Evolutionary conservation across 2,329 filamentous ascomycete genomes (phyloP).

Genomic region (Coccinonectria pachysandricola): DNA sequence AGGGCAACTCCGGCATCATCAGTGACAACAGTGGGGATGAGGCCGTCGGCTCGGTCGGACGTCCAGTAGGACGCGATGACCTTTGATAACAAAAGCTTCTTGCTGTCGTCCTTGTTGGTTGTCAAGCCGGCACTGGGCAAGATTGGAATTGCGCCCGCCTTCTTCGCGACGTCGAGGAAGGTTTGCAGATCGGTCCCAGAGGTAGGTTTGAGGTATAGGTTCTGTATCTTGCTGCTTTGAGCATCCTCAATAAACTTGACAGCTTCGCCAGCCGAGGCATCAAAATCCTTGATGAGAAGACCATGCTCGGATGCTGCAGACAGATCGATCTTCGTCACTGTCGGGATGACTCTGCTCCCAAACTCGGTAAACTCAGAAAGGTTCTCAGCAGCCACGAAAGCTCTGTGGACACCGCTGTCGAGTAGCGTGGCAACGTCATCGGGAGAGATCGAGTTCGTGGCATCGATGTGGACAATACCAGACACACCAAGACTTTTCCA

Average conservation of each 20-base stretch:
- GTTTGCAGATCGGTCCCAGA: constrained; percentile 34
- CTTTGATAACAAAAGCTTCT: constrained; percentile 49
- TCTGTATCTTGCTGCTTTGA: constrained; percentile 35
- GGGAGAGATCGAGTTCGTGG: constrained; percentile 53
- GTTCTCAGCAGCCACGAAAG: constrained; percentile 68
- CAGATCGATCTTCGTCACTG: constrained; percentile 36
- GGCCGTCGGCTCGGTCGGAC: constrained; percentile 71
- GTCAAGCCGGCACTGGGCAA: constrained; percentile 63
- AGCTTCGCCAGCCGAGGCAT: constrained; percentile 31
- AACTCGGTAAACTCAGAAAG: constrained; percentile 48
- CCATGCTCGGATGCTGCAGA: constrained; percentile 37
- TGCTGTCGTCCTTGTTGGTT: constrained; percentile 50
- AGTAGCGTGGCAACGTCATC: constrained; percentile 73
- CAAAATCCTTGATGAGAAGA: constrained; percentile 43
- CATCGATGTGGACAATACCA: constrained; percentile 65
- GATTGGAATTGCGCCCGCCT: constrained; percentile 56
- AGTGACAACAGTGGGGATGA: constrained; percentile 83
- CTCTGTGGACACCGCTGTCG: constrained; percentile 73
- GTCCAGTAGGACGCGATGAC: constrained; percentile 66
- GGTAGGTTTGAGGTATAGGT: constrained; percentile 40
- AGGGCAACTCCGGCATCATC: constrained; percentile 78
- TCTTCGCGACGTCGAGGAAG: constrained; percentile 37
- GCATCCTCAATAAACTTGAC: constrained; percentile 34
- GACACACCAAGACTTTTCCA: constrained; percentile 39
- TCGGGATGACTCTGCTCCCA: constrained; percentile 45